Evolutionary conservation across 1,284 basidiomycete species (phyloP), one percentile per base, ranked within the genome.

Genomic region (Golubevia pallescens): DNA sequence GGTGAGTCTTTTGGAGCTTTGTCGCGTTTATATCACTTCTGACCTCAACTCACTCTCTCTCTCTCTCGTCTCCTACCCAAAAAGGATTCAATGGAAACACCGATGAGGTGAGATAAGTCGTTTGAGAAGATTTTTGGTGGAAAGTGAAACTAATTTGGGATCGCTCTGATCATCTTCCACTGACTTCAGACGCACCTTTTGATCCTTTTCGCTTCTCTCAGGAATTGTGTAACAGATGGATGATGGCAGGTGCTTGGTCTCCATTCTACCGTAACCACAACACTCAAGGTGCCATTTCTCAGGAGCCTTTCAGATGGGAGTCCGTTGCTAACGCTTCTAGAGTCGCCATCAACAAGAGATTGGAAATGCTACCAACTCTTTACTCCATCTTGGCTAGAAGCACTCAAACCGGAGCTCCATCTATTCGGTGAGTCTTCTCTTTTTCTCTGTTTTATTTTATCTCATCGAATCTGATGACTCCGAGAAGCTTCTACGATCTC

Each of bases 181-280:
- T 21, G 66, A 20, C 65, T 61, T 61, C 59, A 61, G 64, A 4
- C 5, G 34, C n/a, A 48, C 16, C 42, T 56, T 2, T 24, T 53
- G 14, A 23, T 68, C 21, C 19, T 53, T n/a, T n/a, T n/a, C n/a
- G n/a, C 13, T 65, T 62, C 16, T n/a, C 64, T 58, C 19, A 52
- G 24, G 91, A 93, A 80, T 88, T 94, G 6, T 92, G 92, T 83
- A 91, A 90, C 67, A 62, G 73, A 16, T 75, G 73, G 73, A 72
- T 72, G 70, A 66, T 68, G 66, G 55, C 73, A 0, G 73, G 73
- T n/a, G 68, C 73, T 0, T 75, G 71, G 51, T 13, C 65, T 42
- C 73, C 73, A 6, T 75, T 75, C 21, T 73, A 69, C 70, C 61
- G 73, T 8, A 74, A 74, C 48, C 74, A 78, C 61, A 77, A 78